Percentiles rank a stretch among this genome's conserved stretches.
phyloP scores from a whole-genome alignment of 1,284 basidiomycete species.

The Boletus semigastroideus region DNA sequence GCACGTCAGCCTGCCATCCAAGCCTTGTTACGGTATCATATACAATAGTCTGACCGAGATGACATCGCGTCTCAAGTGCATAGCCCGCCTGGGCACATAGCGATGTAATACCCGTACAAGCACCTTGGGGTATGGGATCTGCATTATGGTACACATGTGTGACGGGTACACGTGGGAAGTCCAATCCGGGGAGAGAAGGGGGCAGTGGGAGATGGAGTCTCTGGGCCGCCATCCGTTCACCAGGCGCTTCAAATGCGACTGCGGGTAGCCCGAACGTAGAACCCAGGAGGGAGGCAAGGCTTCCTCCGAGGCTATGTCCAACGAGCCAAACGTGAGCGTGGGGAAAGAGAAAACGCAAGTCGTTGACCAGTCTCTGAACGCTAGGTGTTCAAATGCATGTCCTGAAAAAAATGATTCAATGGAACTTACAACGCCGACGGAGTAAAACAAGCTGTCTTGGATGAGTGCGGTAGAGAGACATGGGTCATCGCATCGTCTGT shows the following conservation, averaged over 20 bases:
- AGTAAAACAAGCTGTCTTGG: constrained; percentile 91
- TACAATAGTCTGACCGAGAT: constrained; percentile 66
- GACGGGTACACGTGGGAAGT: constrained; percentile 42
- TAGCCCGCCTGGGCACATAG: constrained; percentile 67
- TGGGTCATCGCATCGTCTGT: constrained; percentile 75
- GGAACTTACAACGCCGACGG: constrained; percentile 67
- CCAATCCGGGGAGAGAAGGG: constrained; percentile 30
- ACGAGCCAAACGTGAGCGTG: constrained; percentile 88
- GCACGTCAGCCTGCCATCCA: constrained; percentile 83
- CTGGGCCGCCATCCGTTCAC: constrained; percentile 83
- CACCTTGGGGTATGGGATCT: constrained; percentile 79
- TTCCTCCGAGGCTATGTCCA: constrained; percentile 88
- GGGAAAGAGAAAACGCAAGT: constrained; percentile 83
- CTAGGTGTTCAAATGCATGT: constrained; percentile 7
- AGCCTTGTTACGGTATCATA: constrained; percentile 87
- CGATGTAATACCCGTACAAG: constrained; percentile 69
- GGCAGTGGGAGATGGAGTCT: constrained; percentile 86
- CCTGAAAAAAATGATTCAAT: not conserved
- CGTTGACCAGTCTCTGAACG: constrained; percentile 64
- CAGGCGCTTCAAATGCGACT: constrained; percentile 91
- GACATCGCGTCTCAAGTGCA: constrained; percentile 70
- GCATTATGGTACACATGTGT: constrained; percentile 82
- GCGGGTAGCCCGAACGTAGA: constrained; percentile 93
- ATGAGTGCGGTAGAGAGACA: constrained; percentile 86
- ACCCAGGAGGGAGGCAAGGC: constrained; percentile 84